A percentile compares a stretch with the other conserved stretches of the same genome.
Evolutionary conservation across 495 filamentous ascomycete genomes (phyloP).

Genomic region (Lepraria neglecta): DNA sequence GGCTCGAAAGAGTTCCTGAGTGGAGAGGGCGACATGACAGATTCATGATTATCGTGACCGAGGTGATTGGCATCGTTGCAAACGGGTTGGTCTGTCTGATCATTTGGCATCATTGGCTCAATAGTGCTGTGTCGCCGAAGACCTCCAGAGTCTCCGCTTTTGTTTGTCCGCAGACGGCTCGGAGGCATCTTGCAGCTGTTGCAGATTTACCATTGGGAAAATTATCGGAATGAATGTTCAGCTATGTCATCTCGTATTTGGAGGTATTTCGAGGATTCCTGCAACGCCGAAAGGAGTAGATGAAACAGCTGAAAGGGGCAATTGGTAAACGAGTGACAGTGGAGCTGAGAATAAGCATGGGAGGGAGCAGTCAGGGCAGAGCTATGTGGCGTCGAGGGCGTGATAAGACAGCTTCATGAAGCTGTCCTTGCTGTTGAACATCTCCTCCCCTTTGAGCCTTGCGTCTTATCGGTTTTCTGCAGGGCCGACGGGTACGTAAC

Average conservation of each 20-base stretch:
- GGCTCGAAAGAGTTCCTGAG: conserved; percentile 22
- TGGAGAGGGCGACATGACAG: conserved; percentile 18
- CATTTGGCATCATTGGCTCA: conserved; percentile 29
- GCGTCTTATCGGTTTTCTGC: conserved; percentile 1
- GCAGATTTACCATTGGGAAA: conserved; percentile 19
- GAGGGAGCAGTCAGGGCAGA: neutral
- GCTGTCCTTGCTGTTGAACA: neutral
- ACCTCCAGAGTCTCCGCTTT: conserved; percentile 29
- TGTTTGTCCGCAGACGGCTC: conserved; percentile 32
- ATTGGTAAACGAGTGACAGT: conserved; percentile 20
- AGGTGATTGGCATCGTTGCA: conserved; percentile 3
- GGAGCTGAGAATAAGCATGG: neutral
- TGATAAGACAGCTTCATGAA: conserved; percentile 5
- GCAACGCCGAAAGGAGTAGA: neutral
- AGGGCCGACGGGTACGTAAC: conserved; percentile 2
- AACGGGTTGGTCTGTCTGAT: conserved; percentile 23
- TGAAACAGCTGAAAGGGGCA: neutral
- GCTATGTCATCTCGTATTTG: neutral
- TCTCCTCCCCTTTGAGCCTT: conserved; percentile 11
- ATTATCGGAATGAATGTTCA: neutral
- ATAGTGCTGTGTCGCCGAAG: conserved; percentile 37
- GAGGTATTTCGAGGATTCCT: neutral
- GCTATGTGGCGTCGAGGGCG: neutral
- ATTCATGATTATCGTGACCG: conserved; percentile 1
- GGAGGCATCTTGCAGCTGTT: conserved; percentile 32